Conservation (phyloP, 2,329 filamentous ascomycete species). For the Peltaster fructicola region DNA sequence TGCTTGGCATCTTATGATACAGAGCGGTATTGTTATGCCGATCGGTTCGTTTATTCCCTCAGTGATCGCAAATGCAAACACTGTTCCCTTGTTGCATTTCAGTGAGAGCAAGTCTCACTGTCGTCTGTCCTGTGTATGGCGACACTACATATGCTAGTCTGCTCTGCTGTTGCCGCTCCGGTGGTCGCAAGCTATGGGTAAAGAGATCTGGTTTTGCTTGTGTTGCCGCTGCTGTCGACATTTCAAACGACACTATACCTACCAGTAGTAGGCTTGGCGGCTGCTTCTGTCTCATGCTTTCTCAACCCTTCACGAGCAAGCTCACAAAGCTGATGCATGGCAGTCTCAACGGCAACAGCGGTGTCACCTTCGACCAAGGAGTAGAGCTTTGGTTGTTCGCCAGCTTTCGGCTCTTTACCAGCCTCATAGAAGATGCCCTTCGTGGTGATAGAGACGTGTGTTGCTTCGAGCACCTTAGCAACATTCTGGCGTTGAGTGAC, state of each 20-base stretch:
- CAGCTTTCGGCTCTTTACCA: slow-evolving; percentile 61
- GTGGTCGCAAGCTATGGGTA: too few relatives aligned
- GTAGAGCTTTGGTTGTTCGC: slow-evolving; percentile 81
- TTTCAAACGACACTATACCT: slow-evolving; percentile 67
- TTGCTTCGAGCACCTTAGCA: slow-evolving; percentile 89
- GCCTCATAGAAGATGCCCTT: slow-evolving; percentile 80
- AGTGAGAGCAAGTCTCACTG: too few relatives aligned
- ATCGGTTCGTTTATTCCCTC: too few relatives aligned
- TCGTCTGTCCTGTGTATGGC: too few relatives aligned
- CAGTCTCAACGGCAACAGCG: slow-evolving; percentile 75
- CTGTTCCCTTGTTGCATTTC: too few relatives aligned
- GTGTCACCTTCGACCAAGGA: slow-evolving; percentile 97
- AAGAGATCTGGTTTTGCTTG: too few relatives aligned
- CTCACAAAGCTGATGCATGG: slow-evolving; percentile 80
- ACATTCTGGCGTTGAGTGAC: slow-evolving; percentile 98
- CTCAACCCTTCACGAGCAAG: slow-evolving; percentile 75
- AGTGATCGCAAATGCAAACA: too few relatives aligned
- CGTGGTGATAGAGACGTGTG: slow-evolving; percentile 89
- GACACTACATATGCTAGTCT: too few relatives aligned
- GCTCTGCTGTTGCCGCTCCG: too few relatives aligned
- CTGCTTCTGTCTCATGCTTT: slow-evolving; percentile 75
- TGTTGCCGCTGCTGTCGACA: too few relatives aligned
- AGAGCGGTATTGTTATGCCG: too few relatives aligned
- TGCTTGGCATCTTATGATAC: too few relatives aligned
- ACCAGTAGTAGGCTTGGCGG: slow-evolving; percentile 51